A percentile compares a stretch with the other conserved stretches of the same genome.
Evolutionary conservation across 2,329 filamentous ascomycete genomes (phyloP).

Genomic region (Fusarium euwallaceae): DNA sequence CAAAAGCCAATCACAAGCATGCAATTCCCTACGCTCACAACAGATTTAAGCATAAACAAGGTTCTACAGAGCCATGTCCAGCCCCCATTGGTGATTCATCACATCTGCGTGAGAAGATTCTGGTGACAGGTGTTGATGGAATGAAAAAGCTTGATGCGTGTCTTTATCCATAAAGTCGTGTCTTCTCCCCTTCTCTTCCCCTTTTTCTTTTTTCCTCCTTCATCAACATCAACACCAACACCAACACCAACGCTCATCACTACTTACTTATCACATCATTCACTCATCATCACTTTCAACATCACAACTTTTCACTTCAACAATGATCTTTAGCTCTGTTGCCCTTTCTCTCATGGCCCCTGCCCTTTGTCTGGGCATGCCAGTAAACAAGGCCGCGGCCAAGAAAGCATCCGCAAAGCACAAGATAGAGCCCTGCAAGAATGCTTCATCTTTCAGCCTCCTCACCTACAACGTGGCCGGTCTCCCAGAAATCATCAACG

Average conservation of each 20-base stretch:
- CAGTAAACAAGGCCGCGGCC: background rate
- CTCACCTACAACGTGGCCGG: background rate
- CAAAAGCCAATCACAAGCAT: background rate
- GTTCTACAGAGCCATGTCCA: background rate
- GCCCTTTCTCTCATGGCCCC: background rate
- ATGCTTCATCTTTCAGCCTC: background rate
- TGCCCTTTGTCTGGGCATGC: background rate
- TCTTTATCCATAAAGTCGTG: background rate
- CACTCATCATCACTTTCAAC: background rate
- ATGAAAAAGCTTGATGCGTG: background rate
- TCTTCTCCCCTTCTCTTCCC: background rate
- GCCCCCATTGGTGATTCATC: background rate
- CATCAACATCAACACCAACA: background rate
- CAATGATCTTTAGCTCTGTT: background rate
- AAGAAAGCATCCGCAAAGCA: background rate
- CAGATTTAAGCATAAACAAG: background rate
- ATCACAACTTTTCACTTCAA: background rate
- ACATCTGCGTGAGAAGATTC: background rate
- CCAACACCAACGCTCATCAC: background rate
- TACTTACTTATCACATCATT: background rate
- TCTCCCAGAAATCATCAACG: background rate
- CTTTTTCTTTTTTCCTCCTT: background rate
- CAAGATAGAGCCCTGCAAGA: background rate
- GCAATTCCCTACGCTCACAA: background rate
- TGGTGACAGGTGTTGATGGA: background rate